phyloP scores from a whole-genome alignment of 2,329 filamentous ascomycete genomes.

The Penicillium sp. region DNA sequence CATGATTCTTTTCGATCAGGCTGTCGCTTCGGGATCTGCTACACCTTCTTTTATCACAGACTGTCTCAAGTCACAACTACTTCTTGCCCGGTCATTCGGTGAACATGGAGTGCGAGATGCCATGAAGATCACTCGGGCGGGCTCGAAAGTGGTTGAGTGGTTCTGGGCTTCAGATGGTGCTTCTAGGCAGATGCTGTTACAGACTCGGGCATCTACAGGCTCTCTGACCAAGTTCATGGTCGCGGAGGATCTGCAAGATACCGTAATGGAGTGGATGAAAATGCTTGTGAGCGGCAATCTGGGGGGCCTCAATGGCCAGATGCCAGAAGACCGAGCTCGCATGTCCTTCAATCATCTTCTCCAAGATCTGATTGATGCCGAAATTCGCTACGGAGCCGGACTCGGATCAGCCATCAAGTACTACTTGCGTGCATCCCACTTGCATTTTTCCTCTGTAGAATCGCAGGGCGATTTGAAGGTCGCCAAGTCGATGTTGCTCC shows the following conservation, averaged over 20 bases:
- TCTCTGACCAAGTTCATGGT: conserved; percentile 48
- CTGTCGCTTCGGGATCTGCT: conserved; percentile 47
- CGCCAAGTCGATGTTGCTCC: conserved; percentile 32
- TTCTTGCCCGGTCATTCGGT: conserved; percentile 34
- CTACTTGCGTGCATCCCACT: conserved; percentile 37
- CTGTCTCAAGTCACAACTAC: conserved; percentile 44
- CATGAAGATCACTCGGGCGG: conserved; percentile 45
- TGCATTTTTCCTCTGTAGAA: conserved; percentile 25
- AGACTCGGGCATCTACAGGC: conserved; percentile 31
- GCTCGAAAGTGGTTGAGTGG: conserved; percentile 47
- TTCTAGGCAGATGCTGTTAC: conserved; percentile 40
- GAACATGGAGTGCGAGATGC: conserved; percentile 31
- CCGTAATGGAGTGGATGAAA: conserved; percentile 44
- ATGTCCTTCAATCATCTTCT: conserved; percentile 38
- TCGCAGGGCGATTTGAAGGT: conserved; percentile 16
- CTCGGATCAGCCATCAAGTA: conserved; percentile 40
- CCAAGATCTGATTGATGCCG: conserved; percentile 41
- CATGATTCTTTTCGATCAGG: conserved; percentile 46
- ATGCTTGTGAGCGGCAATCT: conserved; percentile 38
- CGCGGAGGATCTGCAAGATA: conserved; percentile 44
- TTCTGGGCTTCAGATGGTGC: conserved; percentile 46
- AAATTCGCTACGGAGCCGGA: conserved; percentile 42
- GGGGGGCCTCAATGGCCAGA: conserved; percentile 33
- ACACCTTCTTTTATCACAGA: conserved; percentile 32
- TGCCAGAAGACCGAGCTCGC: conserved; percentile 30